Conservation (phyloP, 2,329 filamentous ascomycete species). For the Tolypocladium guangdongense region DNA sequence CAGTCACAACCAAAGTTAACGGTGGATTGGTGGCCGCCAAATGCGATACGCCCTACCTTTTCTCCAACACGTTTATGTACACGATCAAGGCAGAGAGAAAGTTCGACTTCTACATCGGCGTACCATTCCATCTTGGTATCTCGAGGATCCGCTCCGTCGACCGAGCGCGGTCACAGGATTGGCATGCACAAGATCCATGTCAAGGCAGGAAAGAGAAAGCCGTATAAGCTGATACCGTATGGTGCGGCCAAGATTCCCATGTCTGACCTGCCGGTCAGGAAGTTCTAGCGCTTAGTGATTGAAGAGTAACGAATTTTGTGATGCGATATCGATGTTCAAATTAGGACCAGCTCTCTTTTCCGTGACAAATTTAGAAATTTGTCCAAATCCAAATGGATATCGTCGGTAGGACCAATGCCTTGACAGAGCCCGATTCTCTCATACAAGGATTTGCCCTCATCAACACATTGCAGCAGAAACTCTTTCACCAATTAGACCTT, state of each 20-base stretch:
- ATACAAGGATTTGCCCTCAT: too few species aligned
- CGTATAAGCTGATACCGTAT: slow-evolving; percentile 29
- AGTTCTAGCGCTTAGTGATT: not conserved
- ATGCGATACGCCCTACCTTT: slow-evolving; percentile 37
- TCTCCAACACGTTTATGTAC: slow-evolving; percentile 16
- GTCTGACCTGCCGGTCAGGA: slow-evolving; percentile 11
- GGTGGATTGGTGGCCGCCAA: slow-evolving; percentile 23
- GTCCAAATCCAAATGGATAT: too few species aligned
- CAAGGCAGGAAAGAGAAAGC: slow-evolving; percentile 12
- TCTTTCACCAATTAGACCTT: too few species aligned
- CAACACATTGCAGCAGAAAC: too few species aligned
- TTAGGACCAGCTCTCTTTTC: too few species aligned
- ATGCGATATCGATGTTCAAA: not conserved
- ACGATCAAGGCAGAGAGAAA: slow-evolving; percentile 12
- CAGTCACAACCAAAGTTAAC: slow-evolving; percentile 25
- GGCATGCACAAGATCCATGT: slow-evolving; percentile 12
- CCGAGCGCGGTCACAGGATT: slow-evolving; percentile 3
- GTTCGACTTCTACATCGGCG: slow-evolving; percentile 18
- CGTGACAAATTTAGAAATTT: too few species aligned
- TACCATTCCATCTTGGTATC: slow-evolving; percentile 13
- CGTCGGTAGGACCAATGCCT: too few species aligned
- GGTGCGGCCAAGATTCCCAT: slow-evolving; percentile 35
- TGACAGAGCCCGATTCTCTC: too few species aligned
- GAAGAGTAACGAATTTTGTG: not conserved
- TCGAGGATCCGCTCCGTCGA: slow-evolving; percentile 6